A percentile compares a stretch with the other conserved stretches of the same genome.
These are phyloP conservation scores for Colletotrichum cereale DNA, from an alignment of 2,329 filamentous ascomycete genomes.

Conservation along the genomic window DNA sequence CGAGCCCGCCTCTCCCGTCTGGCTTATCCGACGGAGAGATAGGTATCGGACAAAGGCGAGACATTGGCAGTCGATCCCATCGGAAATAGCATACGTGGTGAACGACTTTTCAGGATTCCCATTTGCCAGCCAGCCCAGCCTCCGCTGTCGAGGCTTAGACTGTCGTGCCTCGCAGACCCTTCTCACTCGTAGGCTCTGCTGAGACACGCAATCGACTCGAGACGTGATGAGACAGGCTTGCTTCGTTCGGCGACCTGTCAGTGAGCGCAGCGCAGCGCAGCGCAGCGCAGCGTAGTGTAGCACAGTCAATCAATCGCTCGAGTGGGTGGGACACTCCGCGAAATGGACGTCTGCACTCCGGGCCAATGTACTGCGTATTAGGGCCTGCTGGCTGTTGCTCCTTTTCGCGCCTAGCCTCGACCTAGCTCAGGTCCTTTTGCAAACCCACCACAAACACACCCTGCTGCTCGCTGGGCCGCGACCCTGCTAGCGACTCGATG, in stretches of 20 bases:
- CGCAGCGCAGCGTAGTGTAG: too few relatives aligned
- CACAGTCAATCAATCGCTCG: constrained; percentile 2
- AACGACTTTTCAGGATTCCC: neutral
- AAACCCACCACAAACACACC: constrained; percentile 40
- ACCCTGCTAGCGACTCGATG: constrained; percentile 36
- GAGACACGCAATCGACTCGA: neutral
- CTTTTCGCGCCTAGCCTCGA: constrained; percentile 37
- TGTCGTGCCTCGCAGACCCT: neutral
- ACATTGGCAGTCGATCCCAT: constrained; percentile 10
- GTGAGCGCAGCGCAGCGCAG: too few relatives aligned
- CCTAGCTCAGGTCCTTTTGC: constrained; percentile 42
- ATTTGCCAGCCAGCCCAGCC: neutral
- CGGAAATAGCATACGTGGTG: constrained; percentile 9
- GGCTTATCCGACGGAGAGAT: neutral
- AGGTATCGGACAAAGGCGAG: constrained; percentile 17
- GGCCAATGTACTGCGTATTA: constrained; percentile 7
- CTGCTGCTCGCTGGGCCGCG: constrained; percentile 14
- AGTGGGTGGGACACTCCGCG: constrained; percentile 14
- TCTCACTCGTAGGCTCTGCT: neutral
- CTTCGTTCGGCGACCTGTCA: constrained; percentile 12
- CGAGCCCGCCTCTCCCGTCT: constrained; percentile 6
- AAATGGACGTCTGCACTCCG: constrained; percentile 24
- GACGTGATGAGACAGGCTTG: neutral
- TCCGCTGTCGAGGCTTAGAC: constrained; percentile 5
- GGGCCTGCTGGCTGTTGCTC: constrained; percentile 23